Conservation (phyloP, 1,284 basidiomycete species). For the Sanghuangporus weigelae region DNA sequence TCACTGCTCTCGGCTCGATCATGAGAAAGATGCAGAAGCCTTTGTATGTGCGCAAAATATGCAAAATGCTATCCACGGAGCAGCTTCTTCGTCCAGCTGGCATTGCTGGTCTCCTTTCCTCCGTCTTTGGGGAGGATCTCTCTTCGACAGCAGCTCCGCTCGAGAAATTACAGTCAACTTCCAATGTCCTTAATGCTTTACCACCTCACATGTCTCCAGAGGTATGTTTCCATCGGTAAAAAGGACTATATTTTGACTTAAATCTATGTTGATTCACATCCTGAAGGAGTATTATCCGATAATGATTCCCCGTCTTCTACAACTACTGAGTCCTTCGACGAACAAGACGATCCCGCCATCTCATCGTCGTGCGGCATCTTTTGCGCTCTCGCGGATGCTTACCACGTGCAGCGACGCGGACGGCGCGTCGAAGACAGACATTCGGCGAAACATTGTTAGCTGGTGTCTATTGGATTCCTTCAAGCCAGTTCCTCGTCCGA, state of each 20-base stretch:
- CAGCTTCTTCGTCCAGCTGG: slow-evolving; percentile 67
- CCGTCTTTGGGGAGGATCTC: slow-evolving; percentile 61
- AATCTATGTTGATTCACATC: background rate
- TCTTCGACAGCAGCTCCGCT: slow-evolving; percentile 43
- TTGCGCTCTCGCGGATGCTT: slow-evolving; percentile 62
- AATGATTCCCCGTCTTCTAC: slow-evolving; percentile 50
- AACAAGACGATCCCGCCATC: slow-evolving; percentile 32
- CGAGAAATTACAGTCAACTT: slow-evolving; percentile 64
- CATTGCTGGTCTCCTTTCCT: slow-evolving; percentile 57
- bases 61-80: slow-evolving; percentile 53
- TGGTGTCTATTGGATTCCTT: slow-evolving; percentile 35
- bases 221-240: slow-evolving; percentile 33
- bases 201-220: slow-evolving; percentile 46
- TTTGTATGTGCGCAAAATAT: slow-evolving; percentile 50
- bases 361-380: slow-evolving; percentile 61
- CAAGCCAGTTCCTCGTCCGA: background rate
- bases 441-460: slow-evolving; percentile 31
- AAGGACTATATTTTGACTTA: background rate
- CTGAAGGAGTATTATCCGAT: slow-evolving; percentile 54
- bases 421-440: slow-evolving; percentile 25
- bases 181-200: slow-evolving; percentile 49
- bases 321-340: slow-evolving; percentile 34
- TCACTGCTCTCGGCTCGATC: slow-evolving; percentile 54
- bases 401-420: slow-evolving; percentile 25
- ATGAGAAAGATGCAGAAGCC: slow-evolving; percentile 41